Base-by-base conservation (phyloP, 805 yeast species). In the Clavispora fructus region DNA sequence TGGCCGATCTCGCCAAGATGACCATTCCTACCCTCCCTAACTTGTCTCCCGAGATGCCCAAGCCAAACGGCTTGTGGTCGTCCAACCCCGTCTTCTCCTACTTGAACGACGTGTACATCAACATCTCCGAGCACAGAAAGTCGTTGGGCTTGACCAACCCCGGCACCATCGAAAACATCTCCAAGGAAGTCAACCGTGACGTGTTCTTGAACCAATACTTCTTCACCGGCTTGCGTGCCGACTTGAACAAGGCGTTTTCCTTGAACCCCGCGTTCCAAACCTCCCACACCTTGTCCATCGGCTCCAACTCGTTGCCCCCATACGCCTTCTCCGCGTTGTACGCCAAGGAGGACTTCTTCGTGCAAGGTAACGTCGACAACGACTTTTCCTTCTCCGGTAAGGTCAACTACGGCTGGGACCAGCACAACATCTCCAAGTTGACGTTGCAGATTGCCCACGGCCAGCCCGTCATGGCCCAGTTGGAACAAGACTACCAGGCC, bases 191-290 rank as follows among this genome's bases (percentile, higher is more conserved):
- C 48, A 74, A 91, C 53, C 85, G 91, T 69, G 98, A 92, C 64
- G 97, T 92, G 29, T 89, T 94, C 64, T 77, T 90, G 59, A 82
- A 79, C 62, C 95, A 90, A 64, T 87, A 87, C 73, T 83, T 85
- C 69, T 92, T 92, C 78, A 85, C 96, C 35, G 99, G 99, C 49
- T 78, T 94, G 62, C 86, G 96, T 66, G 99, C 98, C 47, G 99
- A 94, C 68, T 79, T 94, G 59, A 87, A 88, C 73, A 92, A 92
- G 77, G 88, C 91, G 12, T 89, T 94, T 63, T 73, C 86, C 53
- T 78, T 91, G 78, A 83, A 83, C 69, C 99, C 99, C 48, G 91
- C 88, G 48, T 94, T 94, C 85, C 98, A 94, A 77, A 87, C 95
- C 48, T 85, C 96, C 52, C 99, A 94, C 67, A 85, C 96, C 50